A percentile compares a stretch with the other conserved stretches of the same genome.
phyloP scores from a whole-genome alignment of 2,329 filamentous ascomycete species.

The Colletotrichum sp. region DNA sequence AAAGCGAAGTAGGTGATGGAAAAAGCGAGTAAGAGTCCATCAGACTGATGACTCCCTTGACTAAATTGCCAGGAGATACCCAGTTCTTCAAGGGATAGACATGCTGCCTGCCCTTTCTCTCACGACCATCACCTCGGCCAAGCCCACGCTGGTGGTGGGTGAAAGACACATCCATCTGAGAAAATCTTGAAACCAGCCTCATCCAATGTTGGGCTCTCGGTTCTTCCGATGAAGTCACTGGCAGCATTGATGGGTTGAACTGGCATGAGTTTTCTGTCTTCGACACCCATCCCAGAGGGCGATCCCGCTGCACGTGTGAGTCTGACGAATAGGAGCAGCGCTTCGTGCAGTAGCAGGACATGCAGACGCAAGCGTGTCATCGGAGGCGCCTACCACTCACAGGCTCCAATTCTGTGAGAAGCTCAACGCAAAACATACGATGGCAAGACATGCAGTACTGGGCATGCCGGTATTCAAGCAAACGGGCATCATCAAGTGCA shows the following conservation, averaged over 20 bases:
- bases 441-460: not conserved
- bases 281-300: not conserved
- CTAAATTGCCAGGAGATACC: not conserved
- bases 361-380: not conserved
- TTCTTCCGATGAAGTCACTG: not conserved
- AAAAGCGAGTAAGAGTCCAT: not conserved
- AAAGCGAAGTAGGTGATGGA: not conserved
- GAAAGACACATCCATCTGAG: not conserved
- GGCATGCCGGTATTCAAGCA: not conserved
- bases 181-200: not conserved
- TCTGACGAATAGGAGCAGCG: not conserved
- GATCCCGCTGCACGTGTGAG: not conserved
- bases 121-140: not conserved
- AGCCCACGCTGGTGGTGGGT: not conserved
- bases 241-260: not conserved
- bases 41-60: not conserved
- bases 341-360: not conserved
- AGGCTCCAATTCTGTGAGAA: not conserved
- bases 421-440: not conserved
- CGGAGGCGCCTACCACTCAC: not conserved
- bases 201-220: not conserved
- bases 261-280: not conserved
- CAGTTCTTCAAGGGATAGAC: not conserved
- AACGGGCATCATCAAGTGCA: not conserved
- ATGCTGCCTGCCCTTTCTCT: not conserved